Evolutionary conservation across 805 yeast genomes (phyloP), one percentile per base, ranked within the genome.

Genomic region (Grigorovia humatica): DNA sequence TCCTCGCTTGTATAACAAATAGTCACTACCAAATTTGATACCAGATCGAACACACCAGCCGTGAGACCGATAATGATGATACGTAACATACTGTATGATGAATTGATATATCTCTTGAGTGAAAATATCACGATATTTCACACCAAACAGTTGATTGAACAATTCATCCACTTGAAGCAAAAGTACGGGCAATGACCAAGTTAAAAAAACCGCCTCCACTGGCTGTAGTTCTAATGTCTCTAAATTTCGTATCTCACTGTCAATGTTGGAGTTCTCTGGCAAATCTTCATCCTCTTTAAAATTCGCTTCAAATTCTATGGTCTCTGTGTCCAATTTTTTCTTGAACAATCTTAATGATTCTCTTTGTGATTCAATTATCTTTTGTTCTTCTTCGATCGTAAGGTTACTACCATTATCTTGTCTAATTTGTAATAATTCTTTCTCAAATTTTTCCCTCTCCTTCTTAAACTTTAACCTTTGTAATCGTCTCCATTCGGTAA

Each of bases 11-110:
- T 93, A 93, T 5, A 93, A 72, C 9, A 93, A 69, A 66, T 73
- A 84, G 60, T 90, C 95, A n/a, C 86, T 78, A 1, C 96, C 96
- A 66, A 93, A 93, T 66, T 93, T 93, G 52, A 89, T 78, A 0
- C 98, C 99, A 0, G 90, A 79, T 53, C 95, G 75, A 2, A 84
- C 93, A 71, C 97, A 91, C 97, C 98, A 93, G 0, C 97, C 97
- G 27, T 80, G 74, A 0, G 96, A 82, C 49, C 95, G 75, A 68
- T 81, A 90, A 64, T 91, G 89, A 62, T 88, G 95, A 61, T 90
- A 91, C 1, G 79, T 90, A 5, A 80, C 81, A 59, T 85, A 91
- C 47, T 77, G 74, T 1, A 74, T 55, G 2, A 85, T 59, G 54
- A 83, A 80, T 27, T 60, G 53, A 66, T 70, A 52, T 59, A 72